A percentile compares a stretch with the other conserved stretches of the same genome.
Evolutionary conservation across 306 rosid genomes (phyloP).

Genomic region (Quercus alba): DNA sequence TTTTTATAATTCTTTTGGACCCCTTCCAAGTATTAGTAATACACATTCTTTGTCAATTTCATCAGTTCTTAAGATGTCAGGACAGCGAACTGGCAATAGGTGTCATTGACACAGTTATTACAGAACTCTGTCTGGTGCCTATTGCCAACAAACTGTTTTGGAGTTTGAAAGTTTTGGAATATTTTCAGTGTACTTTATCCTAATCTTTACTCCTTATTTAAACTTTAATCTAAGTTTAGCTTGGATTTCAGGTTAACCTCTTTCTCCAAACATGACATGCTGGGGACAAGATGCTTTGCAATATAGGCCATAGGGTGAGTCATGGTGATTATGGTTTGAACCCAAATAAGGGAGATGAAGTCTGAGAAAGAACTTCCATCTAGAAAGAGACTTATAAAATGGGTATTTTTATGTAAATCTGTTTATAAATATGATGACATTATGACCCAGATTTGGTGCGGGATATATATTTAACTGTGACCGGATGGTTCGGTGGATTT

Average conservation of each 20-base stretch:
- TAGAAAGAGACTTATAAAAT: conserved; percentile 17
- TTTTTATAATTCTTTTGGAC: background rate
- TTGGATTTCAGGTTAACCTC: conserved; percentile 24
- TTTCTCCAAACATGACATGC: conserved; percentile 49
- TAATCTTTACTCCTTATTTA: background rate
- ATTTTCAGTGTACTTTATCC: background rate
- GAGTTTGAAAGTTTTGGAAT: background rate
- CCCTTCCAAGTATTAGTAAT: background rate
- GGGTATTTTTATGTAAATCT: conserved; percentile 21
- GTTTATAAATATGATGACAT: conserved; percentile 2
- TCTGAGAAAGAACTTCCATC: conserved; percentile 23
- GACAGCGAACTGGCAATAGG: background rate
- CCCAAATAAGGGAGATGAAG: conserved; percentile 29
- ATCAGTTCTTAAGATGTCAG: background rate
- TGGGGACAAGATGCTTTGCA: conserved; percentile 59
- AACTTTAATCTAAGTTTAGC: background rate
- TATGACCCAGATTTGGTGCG: conserved; percentile 2
- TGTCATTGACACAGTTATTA: background rate
- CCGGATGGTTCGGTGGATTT: conserved; percentile 7
- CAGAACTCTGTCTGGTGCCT: background rate
- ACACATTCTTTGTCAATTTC: background rate
- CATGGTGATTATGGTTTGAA: conserved; percentile 20
- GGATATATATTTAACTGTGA: conserved; percentile 11
- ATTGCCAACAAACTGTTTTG: background rate
- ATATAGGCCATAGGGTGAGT: conserved; percentile 4